Evolutionary conservation across 768 basidiomycete genomes (phyloP), one percentile per base, ranked within the genome.

Genomic region (Leccinum disarticulatum): DNA sequence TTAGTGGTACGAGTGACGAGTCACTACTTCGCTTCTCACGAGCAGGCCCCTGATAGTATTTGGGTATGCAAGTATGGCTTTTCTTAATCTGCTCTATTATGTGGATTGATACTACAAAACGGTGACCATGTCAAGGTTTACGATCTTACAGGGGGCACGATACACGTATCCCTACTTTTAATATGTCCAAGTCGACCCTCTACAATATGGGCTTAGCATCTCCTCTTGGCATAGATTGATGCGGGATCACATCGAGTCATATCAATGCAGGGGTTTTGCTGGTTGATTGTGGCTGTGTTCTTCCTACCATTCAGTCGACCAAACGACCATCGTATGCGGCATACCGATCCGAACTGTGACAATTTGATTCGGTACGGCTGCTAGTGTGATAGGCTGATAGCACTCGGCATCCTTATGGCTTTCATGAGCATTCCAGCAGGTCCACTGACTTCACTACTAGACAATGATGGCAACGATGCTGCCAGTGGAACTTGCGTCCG

Each of bases 121-220:
- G 15, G 15, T 15, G 36, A 36, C 14, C 36, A 38, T 38, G 38
- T 3, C 22, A 51, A 72, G 71, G 33, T 66, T 63, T 17, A 60
- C 49, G 22, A 47, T 68, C 30, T 76, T 76, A 33, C 70, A 79
- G 19, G 61, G 71, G 1, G 80, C 79, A 0, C 3, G 25, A 25
- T 68, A 79, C 33, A 79, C 77, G 58, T 82, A 80, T 53, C 83
- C 84, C 0, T 75, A 81, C 48, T 86, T 83, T 69, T 35, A 35
- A 35, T 35, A 84, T 68, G 71, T 87, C 19, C 86, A 87, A 62
- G 66, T 85, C 7, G 79, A 82, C 51, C 76, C 84, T 3, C 75
- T 83, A 11, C 74, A 74, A 57, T 82, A 82, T 49, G 81, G 80
- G 4, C 72, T 84, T 27, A 66, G 72, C 48, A 57, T 73, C 2